Base-by-base conservation (phyloP, 495 filamentous ascomycete genomes). In the Aspergillus leporis region DNA sequence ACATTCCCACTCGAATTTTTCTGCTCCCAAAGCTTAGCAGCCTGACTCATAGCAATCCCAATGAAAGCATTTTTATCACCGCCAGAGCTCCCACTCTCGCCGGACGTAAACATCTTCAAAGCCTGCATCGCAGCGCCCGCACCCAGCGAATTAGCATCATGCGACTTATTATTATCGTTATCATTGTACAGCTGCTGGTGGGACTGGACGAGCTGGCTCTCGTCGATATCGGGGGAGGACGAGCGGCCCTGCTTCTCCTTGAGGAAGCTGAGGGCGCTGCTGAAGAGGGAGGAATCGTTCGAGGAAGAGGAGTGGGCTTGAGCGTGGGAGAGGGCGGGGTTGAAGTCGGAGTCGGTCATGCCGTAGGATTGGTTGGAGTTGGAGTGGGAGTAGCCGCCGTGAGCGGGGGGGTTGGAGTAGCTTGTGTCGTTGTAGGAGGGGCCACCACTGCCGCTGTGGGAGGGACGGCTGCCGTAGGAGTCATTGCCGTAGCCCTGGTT, bases 11-110 rank as follows among this genome's bases (percentile, higher is more conserved):
- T 60, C 7, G 63, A 50, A 36, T 64, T 34, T 72, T 81, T 76
- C 77, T 86, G 66, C 71, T 88, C 87, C 72, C 85, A 90, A 66
- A 90, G 63, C 72, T 86, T 83, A 19, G 77, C 71, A 34, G 87
- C 87, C 80, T 90, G 81, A 8, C 74, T 79, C 87, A 90, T 90
- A 0, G 87, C 87, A 71, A 88, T 68, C 5, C 85, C 85, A 64
- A 90, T 81, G 57, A 89, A 84, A 65, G 80, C 70, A 66, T 82
- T 87, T 77, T 88, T 78, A 40, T 77, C 76, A 16, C 72, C 72
- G 0, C 67, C 72, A 18, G 69, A 71, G 46, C 64, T 57, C 5
- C 50, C 61, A 28, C 63, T 53, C 23, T 19, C 47, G 5, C 79
- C 76, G 8, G 70, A 68, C 2, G 74, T 78, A 55, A 88, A 89